These are phyloP conservation scores for Kwoniella sp. DNA, from an alignment of 768 basidiomycete genomes.

Conservation along the genomic window DNA sequence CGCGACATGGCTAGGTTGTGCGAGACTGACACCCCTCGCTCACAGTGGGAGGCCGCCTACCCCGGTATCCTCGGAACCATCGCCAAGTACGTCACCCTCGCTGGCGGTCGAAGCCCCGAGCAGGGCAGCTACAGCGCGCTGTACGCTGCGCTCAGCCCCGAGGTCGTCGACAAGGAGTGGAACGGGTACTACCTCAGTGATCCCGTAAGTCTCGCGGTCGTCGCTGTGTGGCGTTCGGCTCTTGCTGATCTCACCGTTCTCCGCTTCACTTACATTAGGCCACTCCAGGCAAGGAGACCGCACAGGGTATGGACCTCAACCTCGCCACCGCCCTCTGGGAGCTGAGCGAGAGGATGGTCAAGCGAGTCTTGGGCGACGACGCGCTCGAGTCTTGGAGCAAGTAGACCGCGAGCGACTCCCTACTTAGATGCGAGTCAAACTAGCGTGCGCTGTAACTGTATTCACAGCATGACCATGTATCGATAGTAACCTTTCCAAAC, in stretches of 20 bases:
- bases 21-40: background rate
- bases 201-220: constrained; percentile 17
- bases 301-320: constrained; percentile 32
- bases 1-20: background rate
- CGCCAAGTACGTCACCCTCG: constrained; percentile 25
- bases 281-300: constrained; percentile 39
- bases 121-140: constrained; percentile 44
- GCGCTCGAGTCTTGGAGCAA: constrained; percentile 28
- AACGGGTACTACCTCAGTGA: constrained; percentile 46
- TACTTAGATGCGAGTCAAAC: too few relatives aligned
- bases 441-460: too few relatives aligned
- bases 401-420: too few relatives aligned
- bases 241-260: background rate
- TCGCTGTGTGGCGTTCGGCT: background rate
- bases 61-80: constrained; percentile 35
- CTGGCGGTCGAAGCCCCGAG: constrained; percentile 29
- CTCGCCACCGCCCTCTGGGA: constrained; percentile 42
- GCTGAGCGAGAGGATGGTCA: constrained; percentile 39
- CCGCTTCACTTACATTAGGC: too few relatives aligned
- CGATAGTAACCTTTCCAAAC: too few relatives aligned
- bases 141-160: constrained; percentile 31
- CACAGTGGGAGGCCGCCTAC: constrained; percentile 39
- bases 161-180: constrained; percentile 40
- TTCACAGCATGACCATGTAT: too few relatives aligned
- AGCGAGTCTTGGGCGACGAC: constrained; percentile 35